A percentile compares a stretch with the other conserved stretches of the same genome.
Evolutionary conservation across 164 flowering plant genomes (phyloP).

Genomic region (Buxus sempervirens): DNA sequence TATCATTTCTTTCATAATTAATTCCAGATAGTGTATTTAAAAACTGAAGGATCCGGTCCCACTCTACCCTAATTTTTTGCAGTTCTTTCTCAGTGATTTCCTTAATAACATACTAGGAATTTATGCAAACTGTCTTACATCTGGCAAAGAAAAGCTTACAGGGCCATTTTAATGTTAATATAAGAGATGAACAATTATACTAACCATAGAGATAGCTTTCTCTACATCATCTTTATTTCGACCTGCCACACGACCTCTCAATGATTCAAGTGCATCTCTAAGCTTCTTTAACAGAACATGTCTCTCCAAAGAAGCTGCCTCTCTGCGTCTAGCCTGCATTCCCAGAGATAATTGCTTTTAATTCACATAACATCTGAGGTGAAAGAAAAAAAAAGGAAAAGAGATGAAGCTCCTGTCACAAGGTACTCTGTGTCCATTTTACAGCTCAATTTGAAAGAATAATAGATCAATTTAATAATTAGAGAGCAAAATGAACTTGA

Average conservation of each 20-base stretch:
- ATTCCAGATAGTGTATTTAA: too few relatives aligned
- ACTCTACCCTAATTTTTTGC: too few relatives aligned
- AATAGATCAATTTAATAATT: not conserved
- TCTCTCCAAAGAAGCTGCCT: conserved; percentile 84
- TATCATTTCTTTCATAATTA: too few relatives aligned
- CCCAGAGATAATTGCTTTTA: conserved; percentile 1
- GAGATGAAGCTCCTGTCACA: not conserved
- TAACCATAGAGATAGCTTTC: conserved; percentile 91
- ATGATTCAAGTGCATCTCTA: conserved; percentile 86
- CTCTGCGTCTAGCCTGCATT: conserved; percentile 74
- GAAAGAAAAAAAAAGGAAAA: not conserved
- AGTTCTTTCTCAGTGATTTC: too few relatives aligned
- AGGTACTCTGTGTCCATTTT: not conserved
- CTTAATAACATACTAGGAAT: too few relatives aligned
- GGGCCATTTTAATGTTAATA: not conserved
- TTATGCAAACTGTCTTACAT: not conserved
- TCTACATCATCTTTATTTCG: conserved; percentile 86
- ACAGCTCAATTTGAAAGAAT: not conserved
- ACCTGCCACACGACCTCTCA: conserved; percentile 87
- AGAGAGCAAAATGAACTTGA: not conserved
- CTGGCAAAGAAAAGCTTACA: not conserved
- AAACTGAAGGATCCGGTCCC: too few relatives aligned
- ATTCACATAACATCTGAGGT: not conserved
- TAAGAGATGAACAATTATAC: conserved; percentile 8
- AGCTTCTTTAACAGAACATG: conserved; percentile 95